These are phyloP conservation scores for Lotus japonicus DNA, from an alignment of 306 rosid genomes.

Conservation along the genomic window DNA sequence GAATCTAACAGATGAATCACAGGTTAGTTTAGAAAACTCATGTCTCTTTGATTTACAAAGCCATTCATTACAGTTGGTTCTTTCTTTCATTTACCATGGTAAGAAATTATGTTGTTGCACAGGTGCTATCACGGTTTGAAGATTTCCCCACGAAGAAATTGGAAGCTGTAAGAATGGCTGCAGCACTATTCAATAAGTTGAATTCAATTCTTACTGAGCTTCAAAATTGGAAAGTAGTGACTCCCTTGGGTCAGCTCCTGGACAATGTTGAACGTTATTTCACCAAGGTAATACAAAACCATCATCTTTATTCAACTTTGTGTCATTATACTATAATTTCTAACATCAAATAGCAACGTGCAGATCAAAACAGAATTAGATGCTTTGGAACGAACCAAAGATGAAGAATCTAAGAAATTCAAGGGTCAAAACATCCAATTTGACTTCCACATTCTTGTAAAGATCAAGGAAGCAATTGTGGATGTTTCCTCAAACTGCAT, in stretches of 20 bases:
- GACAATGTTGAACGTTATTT: slow-evolving; percentile 64
- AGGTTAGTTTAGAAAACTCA: slow-evolving; percentile 31
- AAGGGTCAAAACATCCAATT: slow-evolving; percentile 57
- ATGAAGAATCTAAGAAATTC: slow-evolving; percentile 62
- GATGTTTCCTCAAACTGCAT: slow-evolving; percentile 82
- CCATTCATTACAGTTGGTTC: background rate
- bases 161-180: slow-evolving; percentile 68
- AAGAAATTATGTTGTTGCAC: background rate
- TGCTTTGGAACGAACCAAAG: slow-evolving; percentile 59
- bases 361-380: slow-evolving; percentile 71
- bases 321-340: background rate
- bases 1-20: slow-evolving; percentile 76
- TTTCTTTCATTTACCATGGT: background rate
- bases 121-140: slow-evolving; percentile 77
- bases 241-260: slow-evolving; percentile 44
- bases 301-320: background rate
- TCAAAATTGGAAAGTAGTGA: slow-evolving; percentile 50
- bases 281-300: slow-evolving; percentile 42
- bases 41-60: background rate
- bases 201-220: slow-evolving; percentile 47
- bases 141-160: slow-evolving; percentile 67
- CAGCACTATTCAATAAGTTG: slow-evolving; percentile 45
- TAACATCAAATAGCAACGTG: background rate
- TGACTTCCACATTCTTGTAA: slow-evolving; percentile 55
- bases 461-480: slow-evolving; percentile 74